A percentile compares a stretch with the other conserved stretches of the same genome.
Conservation (phyloP, 2,329 filamentous ascomycete genomes). For the Pseudopyricularia cyperi region DNA sequence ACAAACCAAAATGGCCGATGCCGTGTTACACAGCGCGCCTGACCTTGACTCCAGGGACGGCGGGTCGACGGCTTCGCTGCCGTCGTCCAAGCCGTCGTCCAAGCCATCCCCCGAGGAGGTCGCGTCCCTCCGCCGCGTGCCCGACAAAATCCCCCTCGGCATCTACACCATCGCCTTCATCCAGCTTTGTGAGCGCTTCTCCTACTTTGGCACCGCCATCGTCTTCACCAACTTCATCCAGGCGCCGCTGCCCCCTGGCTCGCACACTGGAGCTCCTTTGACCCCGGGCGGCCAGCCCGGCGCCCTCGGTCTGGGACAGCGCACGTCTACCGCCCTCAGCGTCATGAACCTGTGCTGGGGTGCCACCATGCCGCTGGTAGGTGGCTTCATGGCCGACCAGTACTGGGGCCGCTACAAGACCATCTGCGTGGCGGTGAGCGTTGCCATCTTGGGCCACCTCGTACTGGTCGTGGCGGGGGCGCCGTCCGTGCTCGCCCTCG, state of each 20-base stretch:
- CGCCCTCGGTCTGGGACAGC: conserved; percentile 38
- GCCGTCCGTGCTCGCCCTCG: conserved; percentile 44
- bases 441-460: conserved; percentile 52
- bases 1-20: too few relatives aligned
- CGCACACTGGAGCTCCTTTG: conserved; percentile 34
- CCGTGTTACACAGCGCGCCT: too few relatives aligned
- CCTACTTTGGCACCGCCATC: conserved; percentile 55
- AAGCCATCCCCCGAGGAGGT: conserved; percentile 38
- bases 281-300: conserved; percentile 27
- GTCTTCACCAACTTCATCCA: conserved; percentile 53
- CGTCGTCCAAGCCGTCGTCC: conserved; percentile 6
- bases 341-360: conserved; percentile 42
- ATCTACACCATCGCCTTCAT: conserved; percentile 53
- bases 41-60: too few relatives aligned
- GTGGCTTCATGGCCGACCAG: conserved; percentile 32
- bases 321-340: conserved; percentile 14
- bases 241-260: conserved; percentile 39
- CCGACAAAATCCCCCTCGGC: conserved; percentile 43
- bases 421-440: conserved; percentile 47
- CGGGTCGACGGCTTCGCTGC: background rate
- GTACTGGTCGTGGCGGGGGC: conserved; percentile 54
- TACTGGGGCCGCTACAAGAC: conserved; percentile 56
- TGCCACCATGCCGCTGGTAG: conserved; percentile 12
- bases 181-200: conserved; percentile 60
- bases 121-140: conserved; percentile 35